Evolutionary conservation across 495 filamentous ascomycete species (phyloP), one percentile per base, ranked within the genome.

Genomic region (Halenospora varia): DNA sequence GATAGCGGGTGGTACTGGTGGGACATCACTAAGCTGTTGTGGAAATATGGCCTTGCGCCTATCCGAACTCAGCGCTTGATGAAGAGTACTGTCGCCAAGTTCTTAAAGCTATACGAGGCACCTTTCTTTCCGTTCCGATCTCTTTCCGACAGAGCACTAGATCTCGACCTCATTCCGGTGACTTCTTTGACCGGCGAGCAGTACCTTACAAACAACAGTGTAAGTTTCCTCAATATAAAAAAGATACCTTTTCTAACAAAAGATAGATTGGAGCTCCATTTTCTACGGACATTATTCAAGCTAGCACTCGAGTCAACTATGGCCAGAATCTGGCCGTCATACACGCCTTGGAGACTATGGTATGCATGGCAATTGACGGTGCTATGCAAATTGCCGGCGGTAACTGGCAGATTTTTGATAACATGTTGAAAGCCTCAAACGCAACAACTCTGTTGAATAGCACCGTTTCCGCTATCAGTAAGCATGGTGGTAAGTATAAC

Each of bases 231-330:
- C 26, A 24, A n/a, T n/a, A 19, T 26, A 25, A 46, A 19, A 9
- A 8, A 46, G 25, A 53, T 4, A 22, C 17, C 6, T 1, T 20
- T 2, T 22, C 25, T 53, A 6, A 51, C 13, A n/a, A 18, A 11
- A 17, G 26, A 11, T 17, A 82, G 77, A 81, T 97, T 40, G 77
- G 77, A 2, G 71, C 76, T 0, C 60, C 70, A 10, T 99, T 95
- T 66, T 73, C 88, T 1, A 82, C 82, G 10, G 92, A 99, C 48
- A 84, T 99, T 42, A 82, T 98, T 11, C 95, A 97, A 73, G 90
- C 94, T 1, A 88, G 85, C 61, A 97, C 94, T 0, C 79, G 94
- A 3, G 94, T 97, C 44, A 99, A 99, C 67, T 97, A 97, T 73
- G 94, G 88, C 0, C 89, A 93, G 60, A 97, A 99, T 58, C 67